Conservation (phyloP, 2,329 filamentous ascomycete species). For the Harringtonia aguacate region DNA sequence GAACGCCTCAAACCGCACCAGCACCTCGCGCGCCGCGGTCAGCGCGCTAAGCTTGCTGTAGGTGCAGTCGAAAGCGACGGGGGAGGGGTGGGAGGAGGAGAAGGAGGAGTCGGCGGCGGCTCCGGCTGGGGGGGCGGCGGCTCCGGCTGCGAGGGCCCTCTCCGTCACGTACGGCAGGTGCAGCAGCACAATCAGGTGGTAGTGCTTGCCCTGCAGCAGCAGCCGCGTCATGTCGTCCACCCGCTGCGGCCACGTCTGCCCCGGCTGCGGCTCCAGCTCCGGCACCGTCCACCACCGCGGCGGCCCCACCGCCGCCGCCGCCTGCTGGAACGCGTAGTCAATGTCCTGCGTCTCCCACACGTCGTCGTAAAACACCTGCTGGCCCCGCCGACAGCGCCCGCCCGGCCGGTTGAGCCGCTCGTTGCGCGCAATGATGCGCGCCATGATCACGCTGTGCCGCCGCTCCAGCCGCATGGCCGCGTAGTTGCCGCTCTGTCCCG, state of each 20-base stretch:
- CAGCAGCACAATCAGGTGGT: constrained; percentile 35
- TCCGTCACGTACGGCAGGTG: constrained; percentile 41
- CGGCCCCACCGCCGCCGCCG: constrained; percentile 20
- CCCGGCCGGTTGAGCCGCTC: constrained; percentile 11
- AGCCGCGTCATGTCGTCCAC: constrained; percentile 16
- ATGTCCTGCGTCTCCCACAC: constrained; percentile 18
- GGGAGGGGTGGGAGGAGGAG: no score
- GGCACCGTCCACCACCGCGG: constrained; percentile 25
- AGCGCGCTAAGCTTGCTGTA: constrained; percentile 34
- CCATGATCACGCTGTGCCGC: constrained; percentile 19
- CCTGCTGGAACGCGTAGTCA: constrained; percentile 21
- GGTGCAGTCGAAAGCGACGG: constrained; percentile 22
- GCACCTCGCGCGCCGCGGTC: constrained; percentile 24
- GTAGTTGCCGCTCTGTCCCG: background rate
- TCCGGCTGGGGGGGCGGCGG: no score
- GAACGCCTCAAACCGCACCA: constrained; percentile 22
- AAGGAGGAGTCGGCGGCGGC: no score
- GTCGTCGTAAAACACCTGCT: constrained; percentile 10
- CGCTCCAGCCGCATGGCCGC: constrained; percentile 19
- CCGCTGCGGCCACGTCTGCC: constrained; percentile 7
- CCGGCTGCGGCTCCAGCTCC: constrained; percentile 12
- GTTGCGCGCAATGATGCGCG: constrained; percentile 27
- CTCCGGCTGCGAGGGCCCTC: no score
- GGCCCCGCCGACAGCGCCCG: background rate
- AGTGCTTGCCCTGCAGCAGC: constrained; percentile 27